These are phyloP conservation scores for Pestalotiopsis sp. DNA, from an alignment of 2,329 filamentous ascomycete genomes.

Conservation along the genomic window DNA sequence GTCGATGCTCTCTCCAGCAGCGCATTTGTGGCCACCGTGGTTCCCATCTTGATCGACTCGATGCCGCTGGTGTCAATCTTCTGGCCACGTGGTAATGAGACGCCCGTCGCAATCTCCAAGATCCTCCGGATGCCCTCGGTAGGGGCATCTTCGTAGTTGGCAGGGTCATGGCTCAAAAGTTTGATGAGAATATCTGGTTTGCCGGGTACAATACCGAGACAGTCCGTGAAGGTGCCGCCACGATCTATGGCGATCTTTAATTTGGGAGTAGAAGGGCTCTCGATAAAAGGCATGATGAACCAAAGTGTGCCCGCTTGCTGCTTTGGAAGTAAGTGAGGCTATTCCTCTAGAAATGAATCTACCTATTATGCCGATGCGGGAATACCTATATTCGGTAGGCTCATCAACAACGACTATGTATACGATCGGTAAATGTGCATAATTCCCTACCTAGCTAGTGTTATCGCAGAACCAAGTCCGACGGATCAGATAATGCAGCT, in stretches of 20 bases:
- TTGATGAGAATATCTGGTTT: conserved; percentile 15
- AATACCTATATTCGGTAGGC: neutral
- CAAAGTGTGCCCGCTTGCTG: neutral
- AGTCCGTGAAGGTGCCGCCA: conserved; percentile 18
- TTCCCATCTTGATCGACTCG: conserved; percentile 18
- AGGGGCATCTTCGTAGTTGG: conserved; percentile 17
- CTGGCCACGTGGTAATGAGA: conserved; percentile 5
- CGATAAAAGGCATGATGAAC: conserved; percentile 7
- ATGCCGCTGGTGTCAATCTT: conserved; percentile 8
- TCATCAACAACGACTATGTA: neutral
- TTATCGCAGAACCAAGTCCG: conserved; percentile 1
- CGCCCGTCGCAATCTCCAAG: conserved; percentile 13
- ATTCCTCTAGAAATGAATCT: neutral
- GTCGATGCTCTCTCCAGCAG: conserved; percentile 1
- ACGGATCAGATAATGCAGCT: neutral
- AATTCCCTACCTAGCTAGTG: neutral
- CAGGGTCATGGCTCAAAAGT: conserved; percentile 13
- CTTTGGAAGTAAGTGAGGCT: neutral
- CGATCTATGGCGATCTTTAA: conserved; percentile 17
- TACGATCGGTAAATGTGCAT: neutral
- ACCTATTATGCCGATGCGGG: neutral
- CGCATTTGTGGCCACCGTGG: conserved; percentile 17
- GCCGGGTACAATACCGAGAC: conserved; percentile 10
- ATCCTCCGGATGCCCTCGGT: conserved; percentile 16
- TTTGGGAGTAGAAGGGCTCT: conserved; percentile 1